phyloP scores from a whole-genome alignment of 257 asterid genomes.

The Vinca minor region DNA sequence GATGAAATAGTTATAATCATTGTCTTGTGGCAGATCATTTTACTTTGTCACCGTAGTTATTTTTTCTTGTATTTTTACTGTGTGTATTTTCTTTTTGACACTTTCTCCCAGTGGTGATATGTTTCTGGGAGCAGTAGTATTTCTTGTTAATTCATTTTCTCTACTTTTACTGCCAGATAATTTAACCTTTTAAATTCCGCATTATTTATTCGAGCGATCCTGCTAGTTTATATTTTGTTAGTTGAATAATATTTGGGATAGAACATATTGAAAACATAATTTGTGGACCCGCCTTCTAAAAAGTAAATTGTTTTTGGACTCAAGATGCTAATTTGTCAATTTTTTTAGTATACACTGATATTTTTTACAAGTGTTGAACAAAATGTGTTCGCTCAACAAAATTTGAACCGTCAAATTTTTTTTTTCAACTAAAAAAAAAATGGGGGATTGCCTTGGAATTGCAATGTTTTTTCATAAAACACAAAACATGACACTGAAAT shows the following conservation, averaged over 20 bases:
- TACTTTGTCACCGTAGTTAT: neutral
- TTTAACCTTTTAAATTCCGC: neutral
- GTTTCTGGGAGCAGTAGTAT: neutral
- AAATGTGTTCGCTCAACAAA: too few relatives aligned
- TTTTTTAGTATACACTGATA: too few relatives aligned
- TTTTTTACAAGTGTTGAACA: too few relatives aligned
- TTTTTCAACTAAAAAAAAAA: too few relatives aligned
- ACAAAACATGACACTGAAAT: too few relatives aligned
- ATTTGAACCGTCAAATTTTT: too few relatives aligned
- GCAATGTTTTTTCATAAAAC: too few relatives aligned
- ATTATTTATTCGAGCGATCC: neutral
- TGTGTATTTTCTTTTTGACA: neutral
- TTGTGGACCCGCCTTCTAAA: too few relatives aligned
- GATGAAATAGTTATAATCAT: conserved; percentile 2
- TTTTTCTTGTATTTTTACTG: neutral
- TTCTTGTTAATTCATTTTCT: neutral
- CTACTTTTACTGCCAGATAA: neutral
- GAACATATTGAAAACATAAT: too few relatives aligned
- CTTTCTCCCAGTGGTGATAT: conserved; percentile 2
- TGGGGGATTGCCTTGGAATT: too few relatives aligned
- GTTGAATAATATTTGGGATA: neutral
- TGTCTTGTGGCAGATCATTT: neutral
- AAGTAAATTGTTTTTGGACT: too few relatives aligned
- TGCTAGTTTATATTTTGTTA: neutral
- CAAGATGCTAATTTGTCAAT: too few relatives aligned